phyloP scores from a whole-genome alignment of 73 alveolate genomes.

The Stentor coeruleus region DNA sequence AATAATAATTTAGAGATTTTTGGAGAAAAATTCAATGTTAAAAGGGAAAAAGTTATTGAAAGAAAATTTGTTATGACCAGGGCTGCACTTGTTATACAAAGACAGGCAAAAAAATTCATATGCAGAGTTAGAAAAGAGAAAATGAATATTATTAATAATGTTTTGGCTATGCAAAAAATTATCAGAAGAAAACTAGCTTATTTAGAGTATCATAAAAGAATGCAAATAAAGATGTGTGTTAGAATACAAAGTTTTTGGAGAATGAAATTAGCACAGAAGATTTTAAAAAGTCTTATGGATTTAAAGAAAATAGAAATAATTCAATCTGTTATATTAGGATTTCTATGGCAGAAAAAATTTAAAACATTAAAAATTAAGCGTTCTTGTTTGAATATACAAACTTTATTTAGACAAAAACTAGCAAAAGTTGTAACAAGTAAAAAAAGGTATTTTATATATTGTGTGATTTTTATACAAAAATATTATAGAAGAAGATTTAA shows the following conservation, averaged over 20 bases:
- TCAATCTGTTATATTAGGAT: background rate
- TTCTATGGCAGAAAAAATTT: background rate
- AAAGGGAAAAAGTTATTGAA: constrained; percentile 52
- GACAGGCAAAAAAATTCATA: constrained; percentile 41
- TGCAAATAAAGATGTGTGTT: background rate
- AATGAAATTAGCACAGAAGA: background rate
- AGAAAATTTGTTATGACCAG: background rate
- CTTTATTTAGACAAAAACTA: background rate
- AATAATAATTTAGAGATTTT: constrained; percentile 35
- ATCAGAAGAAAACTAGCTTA: constrained; percentile 23
- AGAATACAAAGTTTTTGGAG: constrained; percentile 2
- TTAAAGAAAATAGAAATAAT: background rate
- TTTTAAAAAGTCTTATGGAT: background rate
- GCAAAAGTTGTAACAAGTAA: background rate
- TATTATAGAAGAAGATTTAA: background rate
- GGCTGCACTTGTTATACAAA: constrained; percentile 36
- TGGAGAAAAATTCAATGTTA: constrained; percentile 41
- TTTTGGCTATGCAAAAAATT: background rate
- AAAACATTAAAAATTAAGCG: background rate
- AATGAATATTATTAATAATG: background rate
- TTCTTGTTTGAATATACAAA: background rate
- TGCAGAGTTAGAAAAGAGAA: constrained; percentile 6
- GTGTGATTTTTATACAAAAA: background rate
- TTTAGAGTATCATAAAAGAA: background rate
- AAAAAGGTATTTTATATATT: background rate